Evolutionary conservation across 371 early-diverging fungal species (phyloP).

Genomic region (Batrachochytrium dendrobatidis): DNA sequence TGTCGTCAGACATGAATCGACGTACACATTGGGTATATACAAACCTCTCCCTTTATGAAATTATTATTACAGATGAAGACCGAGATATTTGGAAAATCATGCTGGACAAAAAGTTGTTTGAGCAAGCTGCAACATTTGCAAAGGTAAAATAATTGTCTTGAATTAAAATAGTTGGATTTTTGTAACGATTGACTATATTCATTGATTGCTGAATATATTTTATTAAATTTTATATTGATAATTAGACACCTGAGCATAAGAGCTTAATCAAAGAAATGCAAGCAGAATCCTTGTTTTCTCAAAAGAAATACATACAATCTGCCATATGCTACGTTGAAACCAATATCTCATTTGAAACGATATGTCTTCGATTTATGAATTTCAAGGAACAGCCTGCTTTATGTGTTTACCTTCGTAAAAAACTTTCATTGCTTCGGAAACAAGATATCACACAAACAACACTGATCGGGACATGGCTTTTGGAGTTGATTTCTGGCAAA

Average conservation of each 20-base stretch:
- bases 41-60: conserved; percentile 67
- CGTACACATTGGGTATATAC: conserved; percentile 87
- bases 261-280: neutral
- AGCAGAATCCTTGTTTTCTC: conserved; percentile 51
- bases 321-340: conserved; percentile 82
- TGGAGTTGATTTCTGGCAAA: conserved; percentile 7
- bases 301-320: conserved; percentile 62
- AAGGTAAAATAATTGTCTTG: conserved; percentile 37
- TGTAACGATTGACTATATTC: neutral
- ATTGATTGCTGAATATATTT: neutral
- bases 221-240: neutral
- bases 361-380: conserved; percentile 72
- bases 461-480: conserved; percentile 8
- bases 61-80: conserved; percentile 81
- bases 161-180: neutral
- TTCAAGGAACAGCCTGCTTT: conserved; percentile 67
- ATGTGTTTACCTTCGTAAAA: conserved; percentile 61
- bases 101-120: conserved; percentile 52
- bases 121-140: conserved; percentile 65
- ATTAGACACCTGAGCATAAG: neutral
- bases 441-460: conserved; percentile 25
- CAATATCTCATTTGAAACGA: conserved; percentile 75
- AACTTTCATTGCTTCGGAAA: conserved; percentile 51
- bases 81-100: conserved; percentile 88
- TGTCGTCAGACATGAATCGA: conserved; percentile 67